phyloP scores from a whole-genome alignment of 2,329 filamentous ascomycete genomes.

The Ceratocystis destructans region DNA sequence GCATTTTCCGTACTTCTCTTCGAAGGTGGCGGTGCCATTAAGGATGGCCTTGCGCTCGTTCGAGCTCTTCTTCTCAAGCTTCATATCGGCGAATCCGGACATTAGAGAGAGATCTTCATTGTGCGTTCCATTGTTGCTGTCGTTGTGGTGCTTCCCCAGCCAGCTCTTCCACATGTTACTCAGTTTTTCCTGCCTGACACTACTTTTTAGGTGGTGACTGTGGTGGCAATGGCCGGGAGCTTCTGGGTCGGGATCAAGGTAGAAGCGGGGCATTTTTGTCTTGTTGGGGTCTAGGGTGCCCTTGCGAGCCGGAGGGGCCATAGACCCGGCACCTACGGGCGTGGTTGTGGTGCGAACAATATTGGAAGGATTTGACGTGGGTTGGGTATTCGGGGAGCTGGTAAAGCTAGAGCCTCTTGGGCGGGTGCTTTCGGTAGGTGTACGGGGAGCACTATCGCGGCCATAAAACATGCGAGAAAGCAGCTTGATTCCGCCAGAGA shows the following conservation, averaged over 20 bases:
- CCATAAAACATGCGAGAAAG: conserved; percentile 18
- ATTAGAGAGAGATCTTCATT: conserved; percentile 73
- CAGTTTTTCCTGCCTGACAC: conserved; percentile 86
- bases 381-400: conserved; percentile 12
- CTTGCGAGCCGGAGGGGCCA: conserved; percentile 10
- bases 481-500: conserved; percentile 17
- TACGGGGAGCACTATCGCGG: conserved; percentile 12
- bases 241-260: conserved; percentile 31
- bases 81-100: conserved; percentile 90
- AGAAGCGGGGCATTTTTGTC: conserved; percentile 18
- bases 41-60: conserved; percentile 32
- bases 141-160: conserved; percentile 70
- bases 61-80: conserved; percentile 27
- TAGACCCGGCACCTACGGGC: conserved; percentile 4
- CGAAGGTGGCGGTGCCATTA: conserved; percentile 56
- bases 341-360: conserved; percentile 14
- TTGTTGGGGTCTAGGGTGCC: conserved; percentile 7
- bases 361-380: conserved; percentile 4
- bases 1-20: conserved; percentile 97
- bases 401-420: conserved; percentile 19
- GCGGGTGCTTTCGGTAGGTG: conserved; percentile 13
- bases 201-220: conserved; percentile 77
- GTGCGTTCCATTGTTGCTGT: conserved; percentile 31
- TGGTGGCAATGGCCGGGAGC: conserved; percentile 72
- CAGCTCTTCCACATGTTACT: conserved; percentile 81